Conservation (phyloP, 768 basidiomycete genomes). For the Podaxis sp. region DNA sequence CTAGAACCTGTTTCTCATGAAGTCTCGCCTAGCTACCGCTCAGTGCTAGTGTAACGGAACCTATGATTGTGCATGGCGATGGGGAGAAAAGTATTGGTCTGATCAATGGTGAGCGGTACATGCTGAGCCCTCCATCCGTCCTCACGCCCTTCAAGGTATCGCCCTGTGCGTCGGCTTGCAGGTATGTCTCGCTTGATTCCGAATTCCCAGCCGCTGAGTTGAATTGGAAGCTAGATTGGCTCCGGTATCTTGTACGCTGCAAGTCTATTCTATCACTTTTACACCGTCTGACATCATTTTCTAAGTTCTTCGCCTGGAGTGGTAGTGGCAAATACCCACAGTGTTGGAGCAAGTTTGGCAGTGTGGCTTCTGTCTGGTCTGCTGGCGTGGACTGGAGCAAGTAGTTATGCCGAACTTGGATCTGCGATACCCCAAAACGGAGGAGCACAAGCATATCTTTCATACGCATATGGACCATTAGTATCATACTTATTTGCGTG, state of each 20-base stretch:
- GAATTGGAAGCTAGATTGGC: constrained; percentile 55
- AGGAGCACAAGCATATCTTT: constrained; percentile 78
- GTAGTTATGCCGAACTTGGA: constrained; percentile 91
- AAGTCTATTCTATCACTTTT: not conserved
- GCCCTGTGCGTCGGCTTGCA: constrained; percentile 83
- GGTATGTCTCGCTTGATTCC: constrained; percentile 34
- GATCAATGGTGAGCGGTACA: constrained; percentile 60
- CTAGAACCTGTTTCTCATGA: not conserved
- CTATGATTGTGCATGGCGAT: constrained; percentile 47
- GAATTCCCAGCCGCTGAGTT: not conserved
- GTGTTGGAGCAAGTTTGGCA: constrained; percentile 82
- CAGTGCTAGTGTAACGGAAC: constrained; percentile 73
- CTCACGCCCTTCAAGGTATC: constrained; percentile 50
- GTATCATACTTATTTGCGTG: constrained; percentile 92
- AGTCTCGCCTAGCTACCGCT: constrained; percentile 51
- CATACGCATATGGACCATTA: constrained; percentile 85
- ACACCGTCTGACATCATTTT: not conserved
- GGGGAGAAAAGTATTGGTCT: constrained; percentile 75
- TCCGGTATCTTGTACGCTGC: constrained; percentile 85
- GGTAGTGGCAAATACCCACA: constrained; percentile 83
- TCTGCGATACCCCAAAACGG: constrained; percentile 80
- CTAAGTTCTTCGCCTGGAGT: constrained; percentile 88
- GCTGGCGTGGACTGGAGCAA: constrained; percentile 93
- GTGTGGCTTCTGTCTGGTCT: constrained; percentile 86
- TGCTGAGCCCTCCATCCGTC: not conserved